These are phyloP conservation scores for Dalbergia cochinchinensis DNA, from an alignment of 306 rosid genomes.

Conservation along the genomic window DNA sequence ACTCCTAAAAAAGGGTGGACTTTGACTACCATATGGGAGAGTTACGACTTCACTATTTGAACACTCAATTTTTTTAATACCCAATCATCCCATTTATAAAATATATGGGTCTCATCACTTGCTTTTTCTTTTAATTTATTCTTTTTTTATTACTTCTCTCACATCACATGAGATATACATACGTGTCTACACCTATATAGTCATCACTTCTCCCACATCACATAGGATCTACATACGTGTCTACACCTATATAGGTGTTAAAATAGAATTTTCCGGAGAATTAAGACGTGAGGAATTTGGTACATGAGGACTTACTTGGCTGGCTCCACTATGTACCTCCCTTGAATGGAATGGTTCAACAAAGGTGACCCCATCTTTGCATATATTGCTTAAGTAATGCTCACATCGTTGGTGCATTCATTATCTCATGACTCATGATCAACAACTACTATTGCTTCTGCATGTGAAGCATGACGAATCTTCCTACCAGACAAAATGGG, in stretches of 20 bases:
- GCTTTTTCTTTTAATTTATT: too few species aligned
- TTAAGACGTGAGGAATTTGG: conserved; percentile 29
- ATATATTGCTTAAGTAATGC: conserved; percentile 36
- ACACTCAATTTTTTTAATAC: too few species aligned
- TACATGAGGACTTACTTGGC: background rate
- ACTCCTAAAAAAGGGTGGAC: conserved; percentile 36
- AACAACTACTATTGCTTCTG: conserved; percentile 31
- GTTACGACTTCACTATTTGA: too few species aligned
- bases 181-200: too few species aligned
- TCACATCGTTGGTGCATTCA: conserved; percentile 40
- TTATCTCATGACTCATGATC: conserved; percentile 1
- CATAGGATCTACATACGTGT: too few species aligned
- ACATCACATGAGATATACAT: too few species aligned
- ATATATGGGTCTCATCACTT: too few species aligned
- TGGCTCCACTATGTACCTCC: conserved; percentile 37
- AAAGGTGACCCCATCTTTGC: conserved; percentile 45
- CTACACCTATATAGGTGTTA: too few species aligned
- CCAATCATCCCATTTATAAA: too few species aligned
- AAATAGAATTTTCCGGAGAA: too few species aligned
- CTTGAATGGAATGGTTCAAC: conserved; percentile 51
- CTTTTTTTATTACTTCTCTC: too few species aligned
- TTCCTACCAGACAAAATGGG: background rate
- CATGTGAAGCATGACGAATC: conserved; percentile 30
- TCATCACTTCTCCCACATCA: too few species aligned
- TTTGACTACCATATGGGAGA: conserved; percentile 15